phyloP scores from a whole-genome alignment of 2,329 filamentous ascomycete species.

The Gliomastix tumulicola region DNA sequence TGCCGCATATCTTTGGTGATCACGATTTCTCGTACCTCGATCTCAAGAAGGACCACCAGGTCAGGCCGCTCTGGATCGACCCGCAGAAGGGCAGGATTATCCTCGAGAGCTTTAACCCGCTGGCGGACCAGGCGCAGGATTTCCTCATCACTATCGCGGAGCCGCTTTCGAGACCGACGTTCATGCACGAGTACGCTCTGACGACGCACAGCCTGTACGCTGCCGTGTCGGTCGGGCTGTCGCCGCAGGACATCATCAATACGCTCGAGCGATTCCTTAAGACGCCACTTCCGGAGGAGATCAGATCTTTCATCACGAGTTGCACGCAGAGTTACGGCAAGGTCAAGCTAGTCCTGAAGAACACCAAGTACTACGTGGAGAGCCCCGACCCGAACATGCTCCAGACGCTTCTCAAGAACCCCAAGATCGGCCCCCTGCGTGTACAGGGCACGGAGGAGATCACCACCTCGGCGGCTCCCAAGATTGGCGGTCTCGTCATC shows the following conservation, averaged over 20 bases:
- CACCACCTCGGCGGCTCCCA: conserved; percentile 74
- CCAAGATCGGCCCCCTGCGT: conserved; percentile 71
- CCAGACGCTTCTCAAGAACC: conserved; percentile 79
- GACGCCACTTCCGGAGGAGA: conserved; percentile 74
- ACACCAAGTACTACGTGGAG: conserved; percentile 91
- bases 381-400: conserved; percentile 82
- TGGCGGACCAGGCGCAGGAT: conserved; percentile 82
- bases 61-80: conserved; percentile 91
- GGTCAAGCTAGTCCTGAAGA: conserved; percentile 88
- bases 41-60: conserved; percentile 82
- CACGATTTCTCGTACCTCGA: conserved; percentile 75
- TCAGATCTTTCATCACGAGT: conserved; percentile 68
- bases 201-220: conserved; percentile 92
- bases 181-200: conserved; percentile 88
- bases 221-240: conserved; percentile 88
- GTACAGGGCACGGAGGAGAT: conserved; percentile 67
- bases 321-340: conserved; percentile 92
- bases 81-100: conserved; percentile 81
- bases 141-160: conserved; percentile 96
- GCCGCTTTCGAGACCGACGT: conserved; percentile 80
- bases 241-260: conserved; percentile 82
- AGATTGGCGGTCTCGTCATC: conserved; percentile 82
- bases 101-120: conserved; percentile 86
- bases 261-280: conserved; percentile 83
- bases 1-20: conserved; percentile 38